Conservation (phyloP, 257 asterid genomes). For the Striga asiatica region DNA sequence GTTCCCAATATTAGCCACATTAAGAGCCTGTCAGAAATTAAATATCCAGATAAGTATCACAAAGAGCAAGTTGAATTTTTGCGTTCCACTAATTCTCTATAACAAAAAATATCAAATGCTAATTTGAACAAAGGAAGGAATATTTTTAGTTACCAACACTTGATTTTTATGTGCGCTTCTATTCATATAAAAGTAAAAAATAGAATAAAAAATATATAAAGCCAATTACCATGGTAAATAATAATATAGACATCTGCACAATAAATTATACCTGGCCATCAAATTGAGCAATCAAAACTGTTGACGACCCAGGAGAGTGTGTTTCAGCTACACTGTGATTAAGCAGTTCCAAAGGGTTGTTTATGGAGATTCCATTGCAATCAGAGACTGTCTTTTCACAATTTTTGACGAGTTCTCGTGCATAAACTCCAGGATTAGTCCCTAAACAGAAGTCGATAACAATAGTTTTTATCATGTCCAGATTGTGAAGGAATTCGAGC, state of each 20-base stretch:
- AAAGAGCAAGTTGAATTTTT: neutral
- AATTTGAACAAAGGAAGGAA: neutral
- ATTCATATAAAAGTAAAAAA: neutral
- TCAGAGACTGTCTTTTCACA: slow-evolving; percentile 39
- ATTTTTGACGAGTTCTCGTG: slow-evolving; percentile 52
- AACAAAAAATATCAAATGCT: neutral
- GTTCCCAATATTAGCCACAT: slow-evolving; percentile 75
- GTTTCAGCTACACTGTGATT: slow-evolving; percentile 38
- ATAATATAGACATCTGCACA: no score
- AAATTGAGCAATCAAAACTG: slow-evolving; percentile 52
- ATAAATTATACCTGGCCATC: slow-evolving; percentile 80
- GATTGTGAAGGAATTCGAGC: neutral
- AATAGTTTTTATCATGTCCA: neutral
- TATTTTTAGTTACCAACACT: neutral
- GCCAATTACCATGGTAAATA: no score
- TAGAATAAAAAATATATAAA: no score
- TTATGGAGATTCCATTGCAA: slow-evolving; percentile 17
- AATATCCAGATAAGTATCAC: slow-evolving; percentile 1
- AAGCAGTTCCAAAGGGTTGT: slow-evolving; percentile 47
- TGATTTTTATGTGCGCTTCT: neutral
- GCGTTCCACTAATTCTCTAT: neutral
- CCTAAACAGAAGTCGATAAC: slow-evolving; percentile 32
- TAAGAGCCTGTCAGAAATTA: slow-evolving; percentile 44
- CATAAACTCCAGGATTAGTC: slow-evolving; percentile 54
- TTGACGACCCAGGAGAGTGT: slow-evolving; percentile 55